Conservation (phyloP, 495 filamentous ascomycete genomes). For the Tuber calosporum region DNA sequence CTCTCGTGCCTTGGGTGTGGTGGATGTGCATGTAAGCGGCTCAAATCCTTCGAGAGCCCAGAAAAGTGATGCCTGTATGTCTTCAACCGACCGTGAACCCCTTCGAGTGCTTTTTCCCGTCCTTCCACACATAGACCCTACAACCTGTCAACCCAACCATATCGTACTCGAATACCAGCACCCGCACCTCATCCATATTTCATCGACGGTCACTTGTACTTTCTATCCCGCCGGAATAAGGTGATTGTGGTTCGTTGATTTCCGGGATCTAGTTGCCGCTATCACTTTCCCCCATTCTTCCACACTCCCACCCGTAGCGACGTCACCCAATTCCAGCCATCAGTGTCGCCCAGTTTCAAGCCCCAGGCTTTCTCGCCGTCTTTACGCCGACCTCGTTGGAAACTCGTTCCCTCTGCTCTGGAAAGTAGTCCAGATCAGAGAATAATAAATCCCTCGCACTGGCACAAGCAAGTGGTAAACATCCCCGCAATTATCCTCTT, state of each 20-base stretch:
- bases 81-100: neutral
- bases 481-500: neutral
- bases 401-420: neutral
- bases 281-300: neutral
- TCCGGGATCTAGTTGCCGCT: neutral
- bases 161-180: neutral
- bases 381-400: neutral
- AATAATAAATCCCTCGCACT: conserved; percentile 2
- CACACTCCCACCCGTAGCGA: neutral
- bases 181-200: neutral
- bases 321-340: neutral
- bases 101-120: neutral
- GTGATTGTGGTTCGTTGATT: neutral
- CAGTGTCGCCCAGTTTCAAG: neutral
- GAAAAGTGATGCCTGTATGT: neutral
- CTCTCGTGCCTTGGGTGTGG: neutral
- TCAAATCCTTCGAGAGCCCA: neutral
- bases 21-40: neutral
- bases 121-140: neutral
- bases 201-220: neutral
- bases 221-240: neutral
- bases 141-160: neutral
- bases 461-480: conserved; percentile 5
- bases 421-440: conserved; percentile 5
- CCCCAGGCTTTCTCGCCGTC: neutral